Conservation (phyloP, 768 basidiomycete species). For the Kondoa malvinella region DNA sequence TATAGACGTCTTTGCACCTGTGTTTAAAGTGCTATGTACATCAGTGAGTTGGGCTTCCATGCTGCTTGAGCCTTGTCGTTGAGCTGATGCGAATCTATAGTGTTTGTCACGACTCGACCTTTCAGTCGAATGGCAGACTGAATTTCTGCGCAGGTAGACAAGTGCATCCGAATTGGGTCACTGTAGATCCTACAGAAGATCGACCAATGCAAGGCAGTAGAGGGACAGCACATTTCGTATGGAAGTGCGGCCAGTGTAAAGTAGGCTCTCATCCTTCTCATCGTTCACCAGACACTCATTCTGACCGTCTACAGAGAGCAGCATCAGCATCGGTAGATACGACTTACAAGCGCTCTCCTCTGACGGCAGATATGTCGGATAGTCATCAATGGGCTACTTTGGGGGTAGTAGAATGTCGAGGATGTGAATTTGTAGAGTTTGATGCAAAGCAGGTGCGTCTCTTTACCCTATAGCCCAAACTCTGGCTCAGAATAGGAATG, state of each 20-base stretch:
- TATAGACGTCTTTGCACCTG: not conserved
- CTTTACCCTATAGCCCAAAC: not conserved
- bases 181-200: slow-evolving; percentile 5
- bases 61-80: too few relatives aligned
- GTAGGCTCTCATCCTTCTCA: not conserved
- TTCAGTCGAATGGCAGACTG: not conserved
- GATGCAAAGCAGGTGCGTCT: slow-evolving; percentile 1
- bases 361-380: not conserved
- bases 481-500: not conserved
- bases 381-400: not conserved
- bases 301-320: not conserved
- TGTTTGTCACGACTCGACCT: not conserved
- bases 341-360: not conserved
- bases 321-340: slow-evolving; percentile 6
- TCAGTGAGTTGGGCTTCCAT: not conserved
- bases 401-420: slow-evolving; percentile 1
- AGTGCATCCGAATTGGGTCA: slow-evolving; percentile 1
- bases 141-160: not conserved
- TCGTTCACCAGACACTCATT: not conserved
- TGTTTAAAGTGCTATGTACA: not conserved
- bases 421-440: slow-evolving; percentile 4
- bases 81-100: too few relatives aligned
- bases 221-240: slow-evolving; percentile 5
- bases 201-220: not conserved
- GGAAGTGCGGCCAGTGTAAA: not conserved